These are phyloP conservation scores for Crithidia bombi DNA, from an alignment of 208 protist genomes.

Conservation along the genomic window DNA sequence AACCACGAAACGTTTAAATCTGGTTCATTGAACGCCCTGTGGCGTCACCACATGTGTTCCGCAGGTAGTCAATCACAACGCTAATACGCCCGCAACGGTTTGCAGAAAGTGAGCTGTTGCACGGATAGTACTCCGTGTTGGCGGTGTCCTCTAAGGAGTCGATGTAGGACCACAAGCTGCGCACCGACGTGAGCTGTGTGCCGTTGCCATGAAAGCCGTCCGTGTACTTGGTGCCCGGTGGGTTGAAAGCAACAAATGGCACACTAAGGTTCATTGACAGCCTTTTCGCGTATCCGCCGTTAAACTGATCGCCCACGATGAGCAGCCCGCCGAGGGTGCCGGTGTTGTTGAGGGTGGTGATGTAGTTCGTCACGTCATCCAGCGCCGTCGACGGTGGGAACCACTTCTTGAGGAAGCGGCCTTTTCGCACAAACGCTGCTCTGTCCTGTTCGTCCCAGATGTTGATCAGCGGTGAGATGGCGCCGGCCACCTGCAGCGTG, in stretches of 20 bases:
- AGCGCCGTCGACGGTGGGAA: constrained; percentile 64
- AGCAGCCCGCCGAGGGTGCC: constrained; percentile 46
- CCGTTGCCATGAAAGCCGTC: constrained; percentile 33
- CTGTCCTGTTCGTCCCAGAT: constrained; percentile 75
- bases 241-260: constrained; percentile 83
- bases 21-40: constrained; percentile 22
- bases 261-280: constrained; percentile 55
- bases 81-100: constrained; percentile 72
- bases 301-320: constrained; percentile 87
- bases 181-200: constrained; percentile 56
- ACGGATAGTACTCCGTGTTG: constrained; percentile 63
- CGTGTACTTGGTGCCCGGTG: constrained; percentile 73
- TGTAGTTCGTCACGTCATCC: constrained; percentile 53
- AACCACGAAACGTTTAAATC: too few species aligned
- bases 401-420: constrained; percentile 71
- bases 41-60: constrained; percentile 66
- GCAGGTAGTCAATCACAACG: constrained; percentile 61
- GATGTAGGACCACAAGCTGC: constrained; percentile 77
- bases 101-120: constrained; percentile 48
- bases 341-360: constrained; percentile 38
- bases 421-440: constrained; percentile 53
- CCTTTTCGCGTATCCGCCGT: constrained; percentile 88
- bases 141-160: constrained; percentile 77
- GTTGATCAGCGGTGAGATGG: constrained; percentile 70
- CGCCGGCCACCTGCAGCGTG: constrained; percentile 63